Conservation (phyloP, 768 basidiomycete genomes). For the Phanerochaete carnosa region DNA sequence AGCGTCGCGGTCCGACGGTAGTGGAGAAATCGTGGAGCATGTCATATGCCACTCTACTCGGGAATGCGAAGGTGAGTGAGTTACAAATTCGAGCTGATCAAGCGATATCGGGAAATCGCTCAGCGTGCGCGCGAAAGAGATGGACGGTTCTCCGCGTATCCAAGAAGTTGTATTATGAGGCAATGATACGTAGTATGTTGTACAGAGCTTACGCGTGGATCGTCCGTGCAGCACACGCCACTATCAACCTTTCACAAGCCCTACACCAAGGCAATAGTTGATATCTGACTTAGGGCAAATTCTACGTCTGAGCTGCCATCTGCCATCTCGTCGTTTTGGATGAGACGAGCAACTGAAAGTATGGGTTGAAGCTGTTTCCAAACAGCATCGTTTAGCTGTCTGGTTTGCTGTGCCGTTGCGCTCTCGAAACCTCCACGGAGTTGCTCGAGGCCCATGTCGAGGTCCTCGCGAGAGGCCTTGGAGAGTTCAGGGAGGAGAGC, state of each 20-base stretch:
- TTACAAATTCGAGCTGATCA: too few relatives aligned
- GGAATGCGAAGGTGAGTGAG: not conserved
- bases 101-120: not conserved
- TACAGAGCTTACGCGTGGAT: not conserved
- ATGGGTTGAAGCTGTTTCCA: constrained; percentile 2
- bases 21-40: not conserved
- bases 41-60: not conserved
- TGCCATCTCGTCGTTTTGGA: not conserved
- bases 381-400: not conserved
- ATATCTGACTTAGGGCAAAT: not conserved
- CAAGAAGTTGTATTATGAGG: too few relatives aligned
- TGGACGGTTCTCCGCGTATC: not conserved
- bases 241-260: too few relatives aligned
- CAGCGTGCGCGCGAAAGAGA: not conserved
- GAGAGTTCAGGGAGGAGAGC: not conserved
- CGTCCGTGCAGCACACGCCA: not conserved
- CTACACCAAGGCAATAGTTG: not conserved
- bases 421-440: not conserved
- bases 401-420: not conserved
- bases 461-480: not conserved
- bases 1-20: not conserved
- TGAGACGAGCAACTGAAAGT: not conserved
- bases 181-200: not conserved
- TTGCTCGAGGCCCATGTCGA: not conserved
- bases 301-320: not conserved